These are phyloP conservation scores for Xylaria sp. DNA, from an alignment of 2,329 filamentous ascomycete species.

Conservation along the genomic window DNA sequence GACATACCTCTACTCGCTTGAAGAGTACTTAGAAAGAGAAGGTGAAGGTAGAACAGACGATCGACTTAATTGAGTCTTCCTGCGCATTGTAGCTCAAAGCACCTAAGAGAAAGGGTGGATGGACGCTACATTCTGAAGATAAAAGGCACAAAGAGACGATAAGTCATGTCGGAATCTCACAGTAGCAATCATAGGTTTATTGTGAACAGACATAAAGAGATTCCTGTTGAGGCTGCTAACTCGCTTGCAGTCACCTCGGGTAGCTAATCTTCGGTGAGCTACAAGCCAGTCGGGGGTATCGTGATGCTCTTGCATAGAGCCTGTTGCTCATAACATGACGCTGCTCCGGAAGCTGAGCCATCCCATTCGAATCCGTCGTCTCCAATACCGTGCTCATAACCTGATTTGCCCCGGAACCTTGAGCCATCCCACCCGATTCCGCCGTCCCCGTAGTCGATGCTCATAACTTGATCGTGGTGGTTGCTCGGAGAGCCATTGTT, in stretches of 20 bases:
- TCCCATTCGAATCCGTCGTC: conserved; percentile 20
- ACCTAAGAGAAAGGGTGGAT: too few species aligned
- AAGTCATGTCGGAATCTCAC: too few species aligned
- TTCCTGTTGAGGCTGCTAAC: conserved; percentile 24
- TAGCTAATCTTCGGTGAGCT: conserved; percentile 20
- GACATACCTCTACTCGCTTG: conserved; percentile 50
- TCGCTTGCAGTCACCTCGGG: conserved; percentile 9
- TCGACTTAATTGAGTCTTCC: not conserved
- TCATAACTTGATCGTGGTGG: conserved; percentile 18
- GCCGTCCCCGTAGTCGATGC: conserved; percentile 11
- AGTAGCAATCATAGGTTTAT: not conserved
- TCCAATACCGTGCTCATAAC: conserved; percentile 21
- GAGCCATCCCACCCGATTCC: conserved; percentile 18
- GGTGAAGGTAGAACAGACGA: conserved; percentile 30
- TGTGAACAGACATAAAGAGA: conserved; percentile 8
- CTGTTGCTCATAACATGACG: conserved; percentile 22
- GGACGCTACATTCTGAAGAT: too few species aligned
- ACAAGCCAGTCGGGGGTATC: conserved; percentile 3
- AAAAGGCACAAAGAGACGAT: too few species aligned
- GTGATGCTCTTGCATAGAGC: not conserved
- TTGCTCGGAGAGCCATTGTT: not conserved
- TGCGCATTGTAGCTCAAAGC: too few species aligned
- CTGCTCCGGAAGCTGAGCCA: conserved; percentile 22
- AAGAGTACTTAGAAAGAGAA: conserved; percentile 51
- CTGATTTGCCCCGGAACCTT: conserved; percentile 15